Evolutionary conservation across 768 basidiomycete genomes (phyloP).

Genomic region (Lentinus tigrinus): DNA sequence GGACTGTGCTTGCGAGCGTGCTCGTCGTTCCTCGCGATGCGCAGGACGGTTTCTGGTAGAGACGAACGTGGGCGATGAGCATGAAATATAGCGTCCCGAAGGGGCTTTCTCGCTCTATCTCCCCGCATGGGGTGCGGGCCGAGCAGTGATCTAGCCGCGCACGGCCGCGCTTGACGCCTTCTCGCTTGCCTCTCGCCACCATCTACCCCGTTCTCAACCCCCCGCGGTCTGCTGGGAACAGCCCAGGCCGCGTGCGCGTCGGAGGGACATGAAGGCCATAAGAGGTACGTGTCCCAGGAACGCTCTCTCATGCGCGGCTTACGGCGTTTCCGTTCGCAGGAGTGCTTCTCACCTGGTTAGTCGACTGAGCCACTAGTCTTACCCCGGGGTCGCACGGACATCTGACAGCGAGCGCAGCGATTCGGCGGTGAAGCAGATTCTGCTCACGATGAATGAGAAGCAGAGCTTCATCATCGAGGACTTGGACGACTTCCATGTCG

Average conservation of each 20-base stretch:
- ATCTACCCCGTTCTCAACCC: neutral
- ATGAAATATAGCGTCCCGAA: slow-evolving; percentile 2
- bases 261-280: slow-evolving; percentile 55
- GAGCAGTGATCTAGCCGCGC: slow-evolving; percentile 7
- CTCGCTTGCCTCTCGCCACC: slow-evolving; percentile 10
- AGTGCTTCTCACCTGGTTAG: slow-evolving; percentile 67
- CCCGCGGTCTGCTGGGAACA: slow-evolving; percentile 1
- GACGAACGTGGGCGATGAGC: slow-evolving; percentile 16
- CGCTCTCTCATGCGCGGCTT: slow-evolving; percentile 3
- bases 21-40: neutral
- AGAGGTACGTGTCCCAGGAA: slow-evolving; percentile 43
- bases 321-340: slow-evolving; percentile 37
- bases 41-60: neutral
- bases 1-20: neutral
- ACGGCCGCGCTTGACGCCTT: too few species aligned
- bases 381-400: neutral
- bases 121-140: slow-evolving; percentile 5
- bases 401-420: slow-evolving; percentile 49
- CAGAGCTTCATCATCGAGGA: slow-evolving; percentile 84
- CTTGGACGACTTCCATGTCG: slow-evolving; percentile 78
- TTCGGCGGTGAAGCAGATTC: slow-evolving; percentile 86
- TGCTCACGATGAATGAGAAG: slow-evolving; percentile 79
- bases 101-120: neutral
- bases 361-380: neutral
- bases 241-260: neutral